Evolutionary conservation across 495 filamentous ascomycete genomes (phyloP), one percentile per base, ranked within the genome.

Genomic region (Penicillium herquei): DNA sequence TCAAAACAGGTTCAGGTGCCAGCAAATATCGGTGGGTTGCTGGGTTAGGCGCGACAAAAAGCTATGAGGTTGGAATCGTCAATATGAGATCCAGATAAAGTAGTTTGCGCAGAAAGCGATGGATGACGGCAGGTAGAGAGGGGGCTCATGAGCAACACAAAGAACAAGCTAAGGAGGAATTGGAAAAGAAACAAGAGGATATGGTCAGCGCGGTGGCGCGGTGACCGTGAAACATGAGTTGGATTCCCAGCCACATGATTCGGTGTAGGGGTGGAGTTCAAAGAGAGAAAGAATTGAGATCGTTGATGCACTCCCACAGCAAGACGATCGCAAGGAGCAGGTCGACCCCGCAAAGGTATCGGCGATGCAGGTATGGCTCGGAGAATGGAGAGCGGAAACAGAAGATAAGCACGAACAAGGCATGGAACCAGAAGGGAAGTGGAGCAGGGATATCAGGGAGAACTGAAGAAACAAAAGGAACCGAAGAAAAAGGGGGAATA

Each of bases 31-130:
- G 59, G 49, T 34, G 45, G 26, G 26, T 32, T 46, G 43, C 21
- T 26, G 21, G 21, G 21, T 26, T 26, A 46, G 56, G 56, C 47
- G 65, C 45, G 21, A 49, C 43, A 46, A 58, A 60, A 55, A 70
- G 73, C 73, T 78, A 78, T 65, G 61, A 69, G 31, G 52, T 62
- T 58, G 67, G 63, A 50, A 76, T 63, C 43, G 69, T 73, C 64
- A 75, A 75, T 62, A 70, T 75, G 67, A 69, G 68, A 70, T 46
- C 61, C 64, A 51, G 59, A 26, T 8, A 64, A 64, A 42, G 58
- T 65, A 53, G 50, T 58, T 26, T 54, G 59, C 54, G 58, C 51
- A 46, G 50, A 57, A 59, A 61, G 57, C 51, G 57, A 52, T 49
- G 51, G 49, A 65, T 56, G 56, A 55, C 54, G 51, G 54, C 55